Evolutionary conservation across 768 basidiomycete genomes (phyloP).

Genomic region (Serendipita vermifera): DNA sequence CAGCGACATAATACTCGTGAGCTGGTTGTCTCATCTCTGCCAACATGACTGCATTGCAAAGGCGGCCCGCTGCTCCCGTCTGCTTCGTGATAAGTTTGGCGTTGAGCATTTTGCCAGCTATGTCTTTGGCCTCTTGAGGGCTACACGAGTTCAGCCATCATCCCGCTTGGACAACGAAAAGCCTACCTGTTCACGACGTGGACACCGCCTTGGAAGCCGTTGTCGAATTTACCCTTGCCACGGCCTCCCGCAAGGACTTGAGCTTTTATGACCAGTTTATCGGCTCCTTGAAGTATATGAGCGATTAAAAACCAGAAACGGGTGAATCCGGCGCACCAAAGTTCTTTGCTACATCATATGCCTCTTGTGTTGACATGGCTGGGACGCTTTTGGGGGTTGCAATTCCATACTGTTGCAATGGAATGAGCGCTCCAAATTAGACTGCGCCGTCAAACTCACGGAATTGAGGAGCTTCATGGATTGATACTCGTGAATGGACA

Average conservation of each 20-base stretch:
- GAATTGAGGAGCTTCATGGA: constrained; percentile 90
- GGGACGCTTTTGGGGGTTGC: constrained; percentile 84
- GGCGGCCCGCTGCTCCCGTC: constrained; percentile 79
- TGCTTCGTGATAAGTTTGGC: constrained; percentile 96
- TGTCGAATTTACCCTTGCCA: constrained; percentile 94
- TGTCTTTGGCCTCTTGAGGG: constrained; percentile 77
- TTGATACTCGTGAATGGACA: constrained; percentile 98
- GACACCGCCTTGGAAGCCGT: constrained; percentile 93
- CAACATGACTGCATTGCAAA: constrained; percentile 98
- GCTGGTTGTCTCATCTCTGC: constrained; percentile 86
- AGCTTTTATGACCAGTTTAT: constrained; percentile 90
- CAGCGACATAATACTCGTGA: constrained; percentile 97
- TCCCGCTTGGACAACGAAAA: constrained; percentile 4
- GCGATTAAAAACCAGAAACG: not conserved
- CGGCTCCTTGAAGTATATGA: constrained; percentile 35
- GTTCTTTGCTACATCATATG: constrained; percentile 73
- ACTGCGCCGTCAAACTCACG: constrained; percentile 32
- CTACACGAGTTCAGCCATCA: constrained; percentile 27
- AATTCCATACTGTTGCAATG: constrained; percentile 70
- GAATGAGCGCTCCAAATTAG: constrained; percentile 2
- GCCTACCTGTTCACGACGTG: constrained; percentile 70
- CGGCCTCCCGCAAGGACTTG: constrained; percentile 98
- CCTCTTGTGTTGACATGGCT: constrained; percentile 82
- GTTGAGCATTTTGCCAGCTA: constrained; percentile 87
- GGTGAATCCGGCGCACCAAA: constrained; percentile 46